A percentile compares a stretch with the other conserved stretches of the same genome.
Evolutionary conservation across 2,329 filamentous ascomycete species (phyloP).

Genomic region (Teratosphaeria viscida): DNA sequence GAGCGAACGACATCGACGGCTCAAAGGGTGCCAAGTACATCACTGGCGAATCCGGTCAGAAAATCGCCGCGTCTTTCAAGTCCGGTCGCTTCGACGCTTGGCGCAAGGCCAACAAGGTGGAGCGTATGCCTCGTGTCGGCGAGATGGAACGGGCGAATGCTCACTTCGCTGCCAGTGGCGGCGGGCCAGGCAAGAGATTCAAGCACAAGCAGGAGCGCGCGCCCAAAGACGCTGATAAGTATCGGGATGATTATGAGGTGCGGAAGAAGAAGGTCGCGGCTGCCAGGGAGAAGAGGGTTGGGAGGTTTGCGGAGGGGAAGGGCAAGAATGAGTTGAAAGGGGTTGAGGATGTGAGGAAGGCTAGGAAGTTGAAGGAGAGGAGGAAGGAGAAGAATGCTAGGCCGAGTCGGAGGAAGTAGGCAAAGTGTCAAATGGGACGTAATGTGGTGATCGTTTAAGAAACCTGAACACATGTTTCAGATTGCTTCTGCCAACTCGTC

Average conservation of each 20-base stretch:
- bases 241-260: slow-evolving; percentile 77
- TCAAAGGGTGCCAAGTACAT: slow-evolving; percentile 57
- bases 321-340: slow-evolving; percentile 74
- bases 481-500: too few species aligned
- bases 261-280: slow-evolving; percentile 84
- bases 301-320: slow-evolving; percentile 60
- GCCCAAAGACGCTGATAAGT: slow-evolving; percentile 89
- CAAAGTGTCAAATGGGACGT: not conserved
- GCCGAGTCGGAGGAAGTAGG: slow-evolving; percentile 33
- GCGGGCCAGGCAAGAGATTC: slow-evolving; percentile 47
- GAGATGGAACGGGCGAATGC: slow-evolving; percentile 52
- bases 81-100: slow-evolving; percentile 88
- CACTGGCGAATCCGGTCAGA: slow-evolving; percentile 87
- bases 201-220: slow-evolving; percentile 80
- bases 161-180: slow-evolving; percentile 24
- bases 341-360: slow-evolving; percentile 74
- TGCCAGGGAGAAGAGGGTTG: slow-evolving; percentile 73
- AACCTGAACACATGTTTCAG: too few species aligned
- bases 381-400: slow-evolving; percentile 80
- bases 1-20: slow-evolving; percentile 90
- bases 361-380: slow-evolving; percentile 64
- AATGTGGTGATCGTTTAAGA: not conserved
- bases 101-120: slow-evolving; percentile 76
- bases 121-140: slow-evolving; percentile 68
- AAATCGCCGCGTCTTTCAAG: slow-evolving; percentile 89